Evolutionary conservation across 805 yeast genomes (phyloP).

Genomic region (Brettanomyces custersianus): DNA sequence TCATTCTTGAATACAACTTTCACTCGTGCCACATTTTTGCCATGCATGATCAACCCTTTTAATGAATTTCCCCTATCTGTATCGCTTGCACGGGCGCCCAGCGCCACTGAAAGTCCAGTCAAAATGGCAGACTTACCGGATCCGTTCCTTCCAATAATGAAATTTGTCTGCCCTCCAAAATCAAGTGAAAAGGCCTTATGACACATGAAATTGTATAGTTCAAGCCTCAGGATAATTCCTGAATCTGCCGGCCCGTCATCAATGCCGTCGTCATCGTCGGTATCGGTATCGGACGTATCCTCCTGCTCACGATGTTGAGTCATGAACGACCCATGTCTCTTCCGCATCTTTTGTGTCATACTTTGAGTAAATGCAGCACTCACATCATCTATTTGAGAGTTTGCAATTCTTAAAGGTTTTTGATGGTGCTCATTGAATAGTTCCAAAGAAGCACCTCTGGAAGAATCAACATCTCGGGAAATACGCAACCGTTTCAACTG

Average conservation of each 20-base stretch:
- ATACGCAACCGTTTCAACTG: too few relatives aligned
- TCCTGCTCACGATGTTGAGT: constrained; percentile 15
- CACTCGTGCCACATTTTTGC: constrained; percentile 59
- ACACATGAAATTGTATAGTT: constrained; percentile 77
- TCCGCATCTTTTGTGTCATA: constrained; percentile 15
- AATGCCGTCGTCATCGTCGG: constrained; percentile 11
- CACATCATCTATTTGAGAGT: constrained; percentile 19
- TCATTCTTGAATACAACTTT: constrained; percentile 54
- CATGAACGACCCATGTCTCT: constrained; percentile 8
- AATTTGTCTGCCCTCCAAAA: constrained; percentile 73
- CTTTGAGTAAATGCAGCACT: constrained; percentile 21
- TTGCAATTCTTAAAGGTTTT: constrained; percentile 10
- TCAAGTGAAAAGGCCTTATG: constrained; percentile 71
- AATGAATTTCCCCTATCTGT: constrained; percentile 78
- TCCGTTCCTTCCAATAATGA: constrained; percentile 86
- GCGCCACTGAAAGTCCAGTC: constrained; percentile 78
- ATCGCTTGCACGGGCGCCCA: constrained; percentile 82
- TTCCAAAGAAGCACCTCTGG: too few relatives aligned
- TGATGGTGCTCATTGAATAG: too few relatives aligned
- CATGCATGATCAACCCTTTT: constrained; percentile 67
- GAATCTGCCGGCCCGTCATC: constrained; percentile 32
- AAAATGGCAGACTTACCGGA: constrained; percentile 85
- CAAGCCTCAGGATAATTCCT: constrained; percentile 61
- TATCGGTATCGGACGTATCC: constrained; percentile 9
- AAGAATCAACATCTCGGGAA: too few relatives aligned